These are phyloP conservation scores for Coix lacrymajobi DNA, from an alignment of 176 grass and related monocot genomes.

Conservation along the genomic window DNA sequence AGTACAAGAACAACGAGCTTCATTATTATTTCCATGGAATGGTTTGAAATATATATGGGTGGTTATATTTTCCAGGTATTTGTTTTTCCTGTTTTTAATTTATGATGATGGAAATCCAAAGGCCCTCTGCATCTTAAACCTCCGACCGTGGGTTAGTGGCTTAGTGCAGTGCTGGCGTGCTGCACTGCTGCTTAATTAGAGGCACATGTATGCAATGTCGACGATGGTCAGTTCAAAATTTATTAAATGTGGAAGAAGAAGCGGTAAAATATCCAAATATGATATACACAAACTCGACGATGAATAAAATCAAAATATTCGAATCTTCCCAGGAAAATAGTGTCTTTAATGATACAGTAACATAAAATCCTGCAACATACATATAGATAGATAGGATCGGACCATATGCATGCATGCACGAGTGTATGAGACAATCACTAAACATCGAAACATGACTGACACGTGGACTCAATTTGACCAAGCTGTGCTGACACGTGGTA, in stretches of 20 bases:
- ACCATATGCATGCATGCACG: background rate
- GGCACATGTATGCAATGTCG: background rate
- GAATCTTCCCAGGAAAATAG: background rate
- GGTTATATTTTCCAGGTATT: no score
- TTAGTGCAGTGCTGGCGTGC: background rate
- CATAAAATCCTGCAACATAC: no score
- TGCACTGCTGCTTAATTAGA: background rate
- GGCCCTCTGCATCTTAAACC: background rate
- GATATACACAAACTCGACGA: background rate
- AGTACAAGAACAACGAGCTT: no score
- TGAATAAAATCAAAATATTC: background rate
- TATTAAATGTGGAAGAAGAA: background rate
- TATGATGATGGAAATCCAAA: background rate
- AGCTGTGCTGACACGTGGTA: background rate
- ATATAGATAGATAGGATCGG: no score
- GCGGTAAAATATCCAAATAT: background rate
- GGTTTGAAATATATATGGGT: background rate
- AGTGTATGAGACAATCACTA: background rate
- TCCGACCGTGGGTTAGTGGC: background rate
- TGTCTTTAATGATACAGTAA: no score
- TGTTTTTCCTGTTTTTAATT: background rate
- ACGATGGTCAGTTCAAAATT: background rate
- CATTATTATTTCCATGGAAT: background rate
- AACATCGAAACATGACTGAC: background rate
- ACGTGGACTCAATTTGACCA: background rate